These are phyloP conservation scores for Capsella bursapastoris DNA, from an alignment of 345 rosid genomes.

Conservation along the genomic window DNA sequence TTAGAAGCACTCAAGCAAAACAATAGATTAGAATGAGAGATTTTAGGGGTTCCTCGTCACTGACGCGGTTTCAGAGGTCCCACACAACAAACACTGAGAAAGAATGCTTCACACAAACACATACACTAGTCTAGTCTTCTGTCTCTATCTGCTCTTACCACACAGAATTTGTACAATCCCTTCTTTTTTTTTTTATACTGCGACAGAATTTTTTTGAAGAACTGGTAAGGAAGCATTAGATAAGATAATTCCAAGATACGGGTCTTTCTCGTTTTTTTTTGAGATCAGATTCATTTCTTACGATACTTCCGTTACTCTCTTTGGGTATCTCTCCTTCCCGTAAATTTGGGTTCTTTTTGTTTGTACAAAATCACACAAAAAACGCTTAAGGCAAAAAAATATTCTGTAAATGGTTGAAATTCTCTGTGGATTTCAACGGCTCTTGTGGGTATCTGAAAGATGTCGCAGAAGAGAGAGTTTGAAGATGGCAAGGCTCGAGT, in stretches of 20 bases:
- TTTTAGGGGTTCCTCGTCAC: slow-evolving; percentile 33
- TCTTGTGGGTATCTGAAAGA: slow-evolving; percentile 44
- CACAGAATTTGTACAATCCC: not conserved
- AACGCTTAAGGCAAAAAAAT: not conserved
- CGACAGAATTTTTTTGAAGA: not conserved
- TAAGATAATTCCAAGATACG: slow-evolving; percentile 42
- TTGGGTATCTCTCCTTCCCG: not conserved
- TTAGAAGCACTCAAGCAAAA: too few species aligned
- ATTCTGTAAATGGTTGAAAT: slow-evolving; percentile 38
- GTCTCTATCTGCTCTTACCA: slow-evolving; percentile 42
- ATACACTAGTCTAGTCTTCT: slow-evolving; percentile 25
- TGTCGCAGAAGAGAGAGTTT: slow-evolving; percentile 90
- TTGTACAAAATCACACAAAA: not conserved
- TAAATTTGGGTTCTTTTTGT: slow-evolving; percentile 13
- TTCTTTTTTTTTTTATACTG: not conserved
- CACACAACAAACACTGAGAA: slow-evolving; percentile 30
- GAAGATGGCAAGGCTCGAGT: slow-evolving; percentile 66
- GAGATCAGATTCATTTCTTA: slow-evolving; percentile 15
- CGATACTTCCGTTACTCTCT: slow-evolving; percentile 33
- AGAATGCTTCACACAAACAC: slow-evolving; percentile 21
- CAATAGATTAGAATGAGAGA: too few species aligned
- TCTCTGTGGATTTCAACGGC: slow-evolving; percentile 34
- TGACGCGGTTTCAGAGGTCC: slow-evolving; percentile 46
- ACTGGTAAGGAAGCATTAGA: not conserved
- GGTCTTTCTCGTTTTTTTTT: slow-evolving; percentile 16